Conservation (phyloP, 768 basidiomycete genomes). For the Coprinopsis marcescibilis region DNA sequence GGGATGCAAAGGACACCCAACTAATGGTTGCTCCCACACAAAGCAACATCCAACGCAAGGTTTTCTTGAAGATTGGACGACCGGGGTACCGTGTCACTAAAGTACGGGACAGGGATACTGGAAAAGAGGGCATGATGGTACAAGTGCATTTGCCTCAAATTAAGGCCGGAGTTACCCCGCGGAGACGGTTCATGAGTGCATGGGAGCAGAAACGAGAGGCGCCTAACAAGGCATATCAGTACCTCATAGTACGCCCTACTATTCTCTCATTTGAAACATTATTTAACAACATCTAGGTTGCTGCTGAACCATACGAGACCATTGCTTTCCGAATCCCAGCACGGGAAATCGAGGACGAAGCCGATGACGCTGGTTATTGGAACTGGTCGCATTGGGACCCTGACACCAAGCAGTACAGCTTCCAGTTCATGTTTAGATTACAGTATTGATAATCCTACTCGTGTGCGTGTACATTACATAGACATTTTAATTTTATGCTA, state of each 20-base stretch:
- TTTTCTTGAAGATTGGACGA: conserved; percentile 94
- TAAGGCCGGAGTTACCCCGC: conserved; percentile 76
- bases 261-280: conserved; percentile 8
- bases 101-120: conserved; percentile 84
- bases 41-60: conserved; percentile 79
- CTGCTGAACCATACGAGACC: conserved; percentile 98
- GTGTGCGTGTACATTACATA: conserved; percentile 1
- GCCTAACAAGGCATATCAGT: conserved; percentile 95
- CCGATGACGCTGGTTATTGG: conserved; percentile 86
- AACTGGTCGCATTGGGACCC: conserved; percentile 99
- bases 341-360: conserved; percentile 92
- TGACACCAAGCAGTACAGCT: conserved; percentile 97
- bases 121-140: conserved; percentile 96
- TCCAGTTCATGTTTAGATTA: conserved; percentile 93
- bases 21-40: conserved; percentile 83
- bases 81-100: conserved; percentile 97
- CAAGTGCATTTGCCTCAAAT: conserved; percentile 96
- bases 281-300: conserved; percentile 59
- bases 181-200: conserved; percentile 91
- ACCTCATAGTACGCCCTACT: conserved; percentile 75
- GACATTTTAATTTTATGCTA: conserved; percentile 11
- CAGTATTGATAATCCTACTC: conserved; percentile 30
- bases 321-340: conserved; percentile 99
- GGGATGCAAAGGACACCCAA: conserved; percentile 91
- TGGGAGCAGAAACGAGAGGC: conserved; percentile 97